Evolutionary conservation across 1,284 basidiomycete genomes (phyloP).

Genomic region (Stereum hirsutum): DNA sequence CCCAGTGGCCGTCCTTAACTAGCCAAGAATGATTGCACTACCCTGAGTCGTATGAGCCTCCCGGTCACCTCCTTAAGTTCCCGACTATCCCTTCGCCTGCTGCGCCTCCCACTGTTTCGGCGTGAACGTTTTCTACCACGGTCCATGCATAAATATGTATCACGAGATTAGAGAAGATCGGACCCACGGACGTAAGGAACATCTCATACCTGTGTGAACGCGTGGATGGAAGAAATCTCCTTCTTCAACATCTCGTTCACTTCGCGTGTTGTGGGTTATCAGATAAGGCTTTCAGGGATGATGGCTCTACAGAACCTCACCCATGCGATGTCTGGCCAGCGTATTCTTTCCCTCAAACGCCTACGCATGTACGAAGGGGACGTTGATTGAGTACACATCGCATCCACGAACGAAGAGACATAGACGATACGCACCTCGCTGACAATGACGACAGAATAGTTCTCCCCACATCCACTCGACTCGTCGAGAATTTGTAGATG

Average conservation of each 20-base stretch:
- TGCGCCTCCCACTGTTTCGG: constrained; percentile 57
- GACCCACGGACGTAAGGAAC: neutral
- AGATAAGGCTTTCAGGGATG: neutral
- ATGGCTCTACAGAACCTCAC: constrained; percentile 26
- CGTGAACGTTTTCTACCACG: constrained; percentile 61
- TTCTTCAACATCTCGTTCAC: constrained; percentile 69
- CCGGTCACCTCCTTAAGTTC: too few species aligned
- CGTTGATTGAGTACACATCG: neutral
- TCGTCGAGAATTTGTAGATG: constrained; percentile 67
- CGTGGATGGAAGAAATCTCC: constrained; percentile 72
- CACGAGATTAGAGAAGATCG: neutral
- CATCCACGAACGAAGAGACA: neutral
- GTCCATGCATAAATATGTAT: neutral
- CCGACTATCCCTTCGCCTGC: constrained; percentile 2
- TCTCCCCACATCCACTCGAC: constrained; percentile 73
- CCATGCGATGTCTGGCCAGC: constrained; percentile 58
- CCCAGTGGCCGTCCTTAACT: too few species aligned
- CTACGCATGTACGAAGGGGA: constrained; percentile 20
- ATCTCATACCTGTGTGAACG: constrained; percentile 67
- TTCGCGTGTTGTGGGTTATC: constrained; percentile 17
- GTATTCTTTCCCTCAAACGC: constrained; percentile 69
- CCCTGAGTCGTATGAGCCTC: too few species aligned
- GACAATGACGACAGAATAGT: constrained; percentile 64
- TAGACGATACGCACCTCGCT: constrained; percentile 43
- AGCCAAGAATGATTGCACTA: too few species aligned